Evolutionary conservation across 495 filamentous ascomycete genomes (phyloP), one percentile per base, ranked within the genome.

Genomic region (Tricharina praecox): DNA sequence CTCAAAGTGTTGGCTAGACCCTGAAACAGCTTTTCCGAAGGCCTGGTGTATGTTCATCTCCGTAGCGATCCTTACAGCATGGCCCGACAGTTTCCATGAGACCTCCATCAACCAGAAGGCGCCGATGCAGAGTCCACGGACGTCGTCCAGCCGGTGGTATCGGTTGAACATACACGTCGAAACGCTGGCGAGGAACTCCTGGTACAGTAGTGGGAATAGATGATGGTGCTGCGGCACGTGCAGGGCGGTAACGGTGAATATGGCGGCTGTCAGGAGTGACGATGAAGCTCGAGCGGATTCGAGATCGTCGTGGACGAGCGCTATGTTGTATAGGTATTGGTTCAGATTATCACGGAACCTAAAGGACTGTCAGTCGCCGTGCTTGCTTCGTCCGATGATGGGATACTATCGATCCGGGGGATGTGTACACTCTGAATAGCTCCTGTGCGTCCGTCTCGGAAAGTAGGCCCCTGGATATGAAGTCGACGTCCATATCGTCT

Each of bases 261-360:
- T 67, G 3, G 62, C 58, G 5, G 65, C 53, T 3, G 52, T 49
- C 10, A 67, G 49, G 23, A 67, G 49, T 19, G 54, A 59, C 2
- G 64, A 66, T 15, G 64, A 66, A 13, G 55, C 48, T 23, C 63
- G 60, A 13, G 54, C 66, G 7, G 63, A 58, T 37, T 53, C 49
- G 15, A 65, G 32, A 37, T 53, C 52, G 40, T 52, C 48, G 51
- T 66, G 63, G 11, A 71, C 66, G 10, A 76, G 60, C 23, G 71
- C 70, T 43, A 76, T 72, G 10, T 69, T 70, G 69, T 71, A 76
- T 33, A 76, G 66, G 32, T 73, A 67, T 39, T 64, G 59, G 52
- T 64, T 66, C 46, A 65, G 48, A 24, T 55, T 53, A 33, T 50
- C 45, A 33, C 51, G 49, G 53, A 63, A 64, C 51, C 56, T 61